Percentiles rank a stretch among this genome's conserved stretches.
Evolutionary conservation across 306 rosid species (phyloP).

Genomic region (Cucurbita pepo): DNA sequence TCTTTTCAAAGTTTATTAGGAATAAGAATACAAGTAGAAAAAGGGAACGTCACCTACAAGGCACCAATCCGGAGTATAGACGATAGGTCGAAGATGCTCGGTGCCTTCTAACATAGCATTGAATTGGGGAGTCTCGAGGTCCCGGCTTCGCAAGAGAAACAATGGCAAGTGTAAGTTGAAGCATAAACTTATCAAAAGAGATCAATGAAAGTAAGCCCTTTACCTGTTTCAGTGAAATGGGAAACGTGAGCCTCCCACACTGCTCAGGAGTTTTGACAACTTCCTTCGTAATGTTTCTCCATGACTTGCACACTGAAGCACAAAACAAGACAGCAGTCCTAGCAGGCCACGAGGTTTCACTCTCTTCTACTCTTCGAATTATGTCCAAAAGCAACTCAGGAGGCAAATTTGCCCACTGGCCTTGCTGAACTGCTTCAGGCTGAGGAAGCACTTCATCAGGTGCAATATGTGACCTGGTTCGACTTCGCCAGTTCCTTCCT

Average conservation of each 20-base stretch:
- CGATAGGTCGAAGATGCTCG: slow-evolving; percentile 54
- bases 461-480: slow-evolving; percentile 55
- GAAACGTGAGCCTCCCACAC: slow-evolving; percentile 72
- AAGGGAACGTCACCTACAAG: slow-evolving; percentile 40
- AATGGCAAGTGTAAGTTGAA: background rate
- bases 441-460: slow-evolving; percentile 34
- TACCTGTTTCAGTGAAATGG: slow-evolving; percentile 88
- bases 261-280: slow-evolving; percentile 69
- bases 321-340: slow-evolving; percentile 43
- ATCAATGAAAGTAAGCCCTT: background rate
- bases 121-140: slow-evolving; percentile 60
- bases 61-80: slow-evolving; percentile 52
- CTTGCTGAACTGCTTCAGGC: slow-evolving; percentile 23
- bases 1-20: background rate
- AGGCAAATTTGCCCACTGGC: slow-evolving; percentile 58
- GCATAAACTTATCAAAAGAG: background rate
- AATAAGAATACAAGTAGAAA: background rate
- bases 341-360: slow-evolving; percentile 68
- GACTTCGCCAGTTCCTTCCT: slow-evolving; percentile 34
- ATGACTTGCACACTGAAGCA: slow-evolving; percentile 74
- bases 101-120: slow-evolving; percentile 70
- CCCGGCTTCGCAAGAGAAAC: slow-evolving; percentile 48
- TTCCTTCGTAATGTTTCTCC: slow-evolving; percentile 54
- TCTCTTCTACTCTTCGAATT: slow-evolving; percentile 66
- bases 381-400: slow-evolving; percentile 68